These are phyloP conservation scores for Apiospora koreana DNA, from an alignment of 2,329 filamentous ascomycete species.

Conservation along the genomic window DNA sequence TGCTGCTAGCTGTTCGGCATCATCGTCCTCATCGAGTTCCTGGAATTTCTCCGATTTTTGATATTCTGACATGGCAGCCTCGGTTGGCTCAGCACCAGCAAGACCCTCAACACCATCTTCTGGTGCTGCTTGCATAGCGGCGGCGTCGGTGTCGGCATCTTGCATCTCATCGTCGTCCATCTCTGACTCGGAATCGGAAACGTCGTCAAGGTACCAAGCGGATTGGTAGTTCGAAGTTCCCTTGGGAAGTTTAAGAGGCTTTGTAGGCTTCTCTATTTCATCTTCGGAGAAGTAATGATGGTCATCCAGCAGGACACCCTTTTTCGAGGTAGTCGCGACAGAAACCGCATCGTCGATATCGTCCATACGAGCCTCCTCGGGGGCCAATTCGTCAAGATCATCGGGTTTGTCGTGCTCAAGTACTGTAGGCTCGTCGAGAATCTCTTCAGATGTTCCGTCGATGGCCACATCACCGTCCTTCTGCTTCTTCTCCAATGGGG, in stretches of 20 bases:
- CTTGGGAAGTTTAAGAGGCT: conserved; percentile 65
- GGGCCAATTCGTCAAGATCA: conserved; percentile 79
- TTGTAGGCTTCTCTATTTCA: conserved; percentile 60
- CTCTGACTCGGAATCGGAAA: conserved; percentile 81
- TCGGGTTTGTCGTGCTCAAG: conserved; percentile 63
- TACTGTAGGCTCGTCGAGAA: conserved; percentile 71
- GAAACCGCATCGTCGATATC: conserved; percentile 48
- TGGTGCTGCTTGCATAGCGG: conserved; percentile 54
- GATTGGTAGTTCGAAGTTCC: conserved; percentile 94
- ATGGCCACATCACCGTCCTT: conserved; percentile 69
- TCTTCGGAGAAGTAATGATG: conserved; percentile 98
- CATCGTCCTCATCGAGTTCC: conserved; percentile 79
- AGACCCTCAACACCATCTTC: conserved; percentile 82
- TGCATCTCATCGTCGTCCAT: conserved; percentile 61
- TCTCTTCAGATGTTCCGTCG: conserved; percentile 57
- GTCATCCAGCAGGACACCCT: conserved; percentile 91
- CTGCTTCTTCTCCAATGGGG: conserved; percentile 63
- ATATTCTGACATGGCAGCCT: conserved; percentile 83
- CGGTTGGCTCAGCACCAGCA: conserved; percentile 67
- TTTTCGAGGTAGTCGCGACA: conserved; percentile 58
- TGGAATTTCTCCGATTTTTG: conserved; percentile 92
- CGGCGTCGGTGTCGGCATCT: conserved; percentile 40
- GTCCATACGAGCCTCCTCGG: conserved; percentile 78
- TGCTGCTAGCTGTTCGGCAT: conserved; percentile 74
- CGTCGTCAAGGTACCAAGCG: conserved; percentile 83